Evolutionary conservation across 2,329 filamentous ascomycete species (phyloP).

Genomic region (Ophiostoma fasciatum): DNA sequence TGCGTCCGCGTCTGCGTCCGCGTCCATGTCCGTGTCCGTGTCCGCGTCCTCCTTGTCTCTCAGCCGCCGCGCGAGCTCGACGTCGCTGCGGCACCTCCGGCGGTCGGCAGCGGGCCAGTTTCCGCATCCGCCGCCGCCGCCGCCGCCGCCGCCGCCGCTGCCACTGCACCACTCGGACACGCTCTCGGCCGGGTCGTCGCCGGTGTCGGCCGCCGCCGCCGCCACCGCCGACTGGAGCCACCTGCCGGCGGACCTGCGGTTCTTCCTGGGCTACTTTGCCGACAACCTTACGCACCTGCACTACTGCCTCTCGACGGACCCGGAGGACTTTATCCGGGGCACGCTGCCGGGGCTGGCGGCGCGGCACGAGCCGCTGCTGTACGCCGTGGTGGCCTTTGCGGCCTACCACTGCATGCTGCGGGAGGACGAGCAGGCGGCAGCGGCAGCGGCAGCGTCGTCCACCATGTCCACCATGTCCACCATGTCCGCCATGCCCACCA

Average conservation of each 20-base stretch:
- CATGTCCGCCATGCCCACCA: too few relatives aligned
- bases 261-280: conserved; percentile 64
- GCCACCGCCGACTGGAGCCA: conserved; percentile 34
- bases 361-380: conserved; percentile 62
- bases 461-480: too few relatives aligned
- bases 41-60: too few relatives aligned
- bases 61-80: conserved; percentile 24
- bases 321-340: conserved; percentile 56
- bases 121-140: not conserved
- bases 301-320: conserved; percentile 62
- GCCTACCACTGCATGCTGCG: conserved; percentile 71
- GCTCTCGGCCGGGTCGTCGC: too few relatives aligned
- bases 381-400: conserved; percentile 76
- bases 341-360: conserved; percentile 59
- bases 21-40: too few relatives aligned
- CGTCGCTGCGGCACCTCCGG: conserved; percentile 23
- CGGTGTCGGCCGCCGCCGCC: conserved; percentile 12
- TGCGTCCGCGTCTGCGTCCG: too few relatives aligned
- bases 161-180: too few relatives aligned
- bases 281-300: conserved; percentile 69
- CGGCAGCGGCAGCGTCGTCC: too few relatives aligned
- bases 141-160: conserved; percentile 12
- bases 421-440: conserved; percentile 51
- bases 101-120: too few relatives aligned
- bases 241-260: conserved; percentile 55